phyloP scores from a whole-genome alignment of 345 rosid genomes.

The Salix udensis region DNA sequence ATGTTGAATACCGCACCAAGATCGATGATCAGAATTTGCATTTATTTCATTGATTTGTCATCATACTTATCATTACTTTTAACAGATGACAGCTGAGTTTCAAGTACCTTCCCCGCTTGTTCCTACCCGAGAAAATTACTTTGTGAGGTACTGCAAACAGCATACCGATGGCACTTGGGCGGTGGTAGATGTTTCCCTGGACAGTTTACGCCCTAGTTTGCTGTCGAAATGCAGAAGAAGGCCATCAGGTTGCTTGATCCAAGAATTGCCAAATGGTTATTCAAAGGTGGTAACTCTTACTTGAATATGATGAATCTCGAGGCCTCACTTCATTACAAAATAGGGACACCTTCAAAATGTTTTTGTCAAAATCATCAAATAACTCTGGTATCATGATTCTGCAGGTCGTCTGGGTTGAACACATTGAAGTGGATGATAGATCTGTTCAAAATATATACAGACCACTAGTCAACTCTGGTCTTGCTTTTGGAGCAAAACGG shows the following conservation, averaged over 20 bases:
- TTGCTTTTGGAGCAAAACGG: slow-evolving; percentile 88
- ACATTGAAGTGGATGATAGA: slow-evolving; percentile 77
- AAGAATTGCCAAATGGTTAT: slow-evolving; percentile 85
- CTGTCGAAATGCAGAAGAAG: slow-evolving; percentile 61
- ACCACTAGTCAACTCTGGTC: slow-evolving; percentile 55
- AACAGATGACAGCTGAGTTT: slow-evolving; percentile 87
- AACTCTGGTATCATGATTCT: background rate
- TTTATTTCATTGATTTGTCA: background rate
- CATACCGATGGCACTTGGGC: slow-evolving; percentile 84
- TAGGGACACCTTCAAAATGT: background rate
- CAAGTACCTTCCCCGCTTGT: slow-evolving; percentile 90
- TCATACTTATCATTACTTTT: background rate
- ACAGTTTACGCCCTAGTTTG: slow-evolving; percentile 50
- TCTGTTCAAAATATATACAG: slow-evolving; percentile 61
- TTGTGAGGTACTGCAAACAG: slow-evolving; percentile 84
- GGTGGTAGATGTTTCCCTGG: slow-evolving; percentile 89
- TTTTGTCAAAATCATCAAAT: background rate
- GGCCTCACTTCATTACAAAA: background rate
- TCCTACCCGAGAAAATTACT: slow-evolving; percentile 76
- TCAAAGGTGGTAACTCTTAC: slow-evolving; percentile 55
- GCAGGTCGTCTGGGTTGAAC: slow-evolving; percentile 89
- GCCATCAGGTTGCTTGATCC: slow-evolving; percentile 92
- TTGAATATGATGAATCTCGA: background rate
- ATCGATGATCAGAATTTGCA: background rate
- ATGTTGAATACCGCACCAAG: background rate